Evolutionary conservation across 202 grass and related monocot genomes (phyloP).

Genomic region (Saccharum hybrid): DNA sequence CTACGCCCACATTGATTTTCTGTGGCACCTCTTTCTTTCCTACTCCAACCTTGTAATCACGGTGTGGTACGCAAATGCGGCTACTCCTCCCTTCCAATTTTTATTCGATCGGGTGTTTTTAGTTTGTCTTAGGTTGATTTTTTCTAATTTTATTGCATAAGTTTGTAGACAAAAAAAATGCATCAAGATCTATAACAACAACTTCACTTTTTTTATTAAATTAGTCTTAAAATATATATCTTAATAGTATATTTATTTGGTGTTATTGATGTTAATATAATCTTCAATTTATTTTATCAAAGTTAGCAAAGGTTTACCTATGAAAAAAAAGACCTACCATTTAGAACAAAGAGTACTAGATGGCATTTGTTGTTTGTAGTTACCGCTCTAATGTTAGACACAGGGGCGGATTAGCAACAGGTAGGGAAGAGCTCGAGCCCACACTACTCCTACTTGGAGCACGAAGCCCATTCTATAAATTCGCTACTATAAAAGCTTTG

Average conservation of each 20-base stretch:
- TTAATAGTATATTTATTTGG: too few relatives aligned
- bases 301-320: neutral
- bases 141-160: neutral
- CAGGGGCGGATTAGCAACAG: too few relatives aligned
- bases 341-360: neutral
- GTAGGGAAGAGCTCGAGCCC: neutral
- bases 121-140: neutral
- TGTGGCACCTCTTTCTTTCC: slow-evolving; percentile 29
- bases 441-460: too few relatives aligned
- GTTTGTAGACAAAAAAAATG: neutral
- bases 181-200: too few relatives aligned
- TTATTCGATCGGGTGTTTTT: neutral
- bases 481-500: too few relatives aligned
- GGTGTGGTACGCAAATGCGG: neutral
- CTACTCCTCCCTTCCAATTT: neutral
- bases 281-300: neutral
- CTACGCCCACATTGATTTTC: slow-evolving; percentile 32
- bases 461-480: too few relatives aligned
- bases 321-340: neutral
- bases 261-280: too few relatives aligned
- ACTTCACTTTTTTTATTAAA: too few relatives aligned
- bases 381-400: too few relatives aligned
- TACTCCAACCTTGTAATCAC: neutral
- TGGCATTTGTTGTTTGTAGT: neutral
- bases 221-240: too few relatives aligned